phyloP scores from a whole-genome alignment of 2,329 filamentous ascomycete genomes.

The Colletotrichum paranaense region DNA sequence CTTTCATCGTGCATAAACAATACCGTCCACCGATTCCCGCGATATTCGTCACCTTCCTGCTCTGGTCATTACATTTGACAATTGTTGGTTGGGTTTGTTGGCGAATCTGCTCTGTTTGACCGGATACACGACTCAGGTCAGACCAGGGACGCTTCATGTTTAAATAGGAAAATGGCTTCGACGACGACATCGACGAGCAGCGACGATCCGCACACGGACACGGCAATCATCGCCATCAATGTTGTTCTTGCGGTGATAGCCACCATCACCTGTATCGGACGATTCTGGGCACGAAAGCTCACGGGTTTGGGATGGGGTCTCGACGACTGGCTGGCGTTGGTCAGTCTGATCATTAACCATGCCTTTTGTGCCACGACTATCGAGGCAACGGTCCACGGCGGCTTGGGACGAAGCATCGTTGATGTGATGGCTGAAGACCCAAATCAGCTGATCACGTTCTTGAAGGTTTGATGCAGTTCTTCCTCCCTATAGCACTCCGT shows the following conservation, averaged over 20 bases:
- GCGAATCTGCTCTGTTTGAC: neutral
- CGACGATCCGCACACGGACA: neutral
- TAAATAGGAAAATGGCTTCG: neutral
- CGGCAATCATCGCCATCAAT: slow-evolving; percentile 19
- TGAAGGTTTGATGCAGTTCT: slow-evolving; percentile 2
- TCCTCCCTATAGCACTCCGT: too few relatives aligned
- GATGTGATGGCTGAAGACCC: slow-evolving; percentile 22
- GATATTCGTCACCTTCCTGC: neutral
- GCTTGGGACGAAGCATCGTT: slow-evolving; percentile 7
- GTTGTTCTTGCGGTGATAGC: slow-evolving; percentile 15
- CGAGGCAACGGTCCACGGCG: slow-evolving; percentile 1
- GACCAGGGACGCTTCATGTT: neutral
- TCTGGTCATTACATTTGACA: neutral
- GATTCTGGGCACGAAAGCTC: slow-evolving; percentile 24
- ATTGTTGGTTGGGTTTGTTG: neutral
- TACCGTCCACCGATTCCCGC: neutral
- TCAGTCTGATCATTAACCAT: slow-evolving; percentile 5
- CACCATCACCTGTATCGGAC: slow-evolving; percentile 7
- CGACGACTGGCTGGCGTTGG: slow-evolving; percentile 19
- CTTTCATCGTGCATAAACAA: neutral
- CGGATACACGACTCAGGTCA: neutral
- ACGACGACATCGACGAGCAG: neutral
- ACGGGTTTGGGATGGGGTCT: slow-evolving; percentile 15
- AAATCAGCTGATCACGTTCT: neutral
- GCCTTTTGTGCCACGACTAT: slow-evolving; percentile 9